Conservation (phyloP, 805 yeast genomes). For the Candida berthetii region DNA sequence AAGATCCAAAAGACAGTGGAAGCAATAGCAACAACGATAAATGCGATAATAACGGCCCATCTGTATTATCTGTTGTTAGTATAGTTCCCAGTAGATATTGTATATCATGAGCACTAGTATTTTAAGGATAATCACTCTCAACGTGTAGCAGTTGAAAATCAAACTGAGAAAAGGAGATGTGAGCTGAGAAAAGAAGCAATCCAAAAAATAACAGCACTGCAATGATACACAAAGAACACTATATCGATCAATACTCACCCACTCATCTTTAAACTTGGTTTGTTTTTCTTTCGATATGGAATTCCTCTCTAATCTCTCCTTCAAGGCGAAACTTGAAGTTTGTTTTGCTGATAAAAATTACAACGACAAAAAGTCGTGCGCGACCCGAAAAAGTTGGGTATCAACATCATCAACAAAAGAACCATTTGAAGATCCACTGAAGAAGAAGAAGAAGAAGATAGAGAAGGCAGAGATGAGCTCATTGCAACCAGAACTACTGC, state of each 20-base stretch:
- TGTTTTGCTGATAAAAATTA: too few species aligned
- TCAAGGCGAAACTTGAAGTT: too few species aligned
- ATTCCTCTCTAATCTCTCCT: too few species aligned
- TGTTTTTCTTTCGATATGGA: background rate
- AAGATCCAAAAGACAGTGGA: slow-evolving; percentile 73
- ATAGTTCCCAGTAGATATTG: background rate
- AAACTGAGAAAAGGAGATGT: background rate
- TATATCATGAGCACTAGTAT: background rate
- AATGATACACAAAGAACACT: too few species aligned
- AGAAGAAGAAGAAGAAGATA: background rate
- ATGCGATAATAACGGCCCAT: slow-evolving; percentile 53
- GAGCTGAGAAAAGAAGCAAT: too few species aligned
- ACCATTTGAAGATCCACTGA: background rate
- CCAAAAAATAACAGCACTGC: too few species aligned
- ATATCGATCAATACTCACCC: slow-evolving; percentile 28
- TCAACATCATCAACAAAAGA: background rate
- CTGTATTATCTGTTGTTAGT: slow-evolving; percentile 1
- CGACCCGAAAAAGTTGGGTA: background rate
- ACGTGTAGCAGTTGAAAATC: background rate
- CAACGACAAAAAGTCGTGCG: too few species aligned
- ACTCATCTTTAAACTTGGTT: slow-evolving; percentile 28
- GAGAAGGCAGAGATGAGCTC: background rate
- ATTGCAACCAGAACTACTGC: slow-evolving; percentile 27
- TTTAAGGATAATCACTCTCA: background rate
- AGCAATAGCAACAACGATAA: slow-evolving; percentile 49